Percentiles rank a stretch among this genome's conserved stretches.
phyloP scores from a whole-genome alignment of 2,329 filamentous ascomycete genomes.

The Alternaria infectoria region DNA sequence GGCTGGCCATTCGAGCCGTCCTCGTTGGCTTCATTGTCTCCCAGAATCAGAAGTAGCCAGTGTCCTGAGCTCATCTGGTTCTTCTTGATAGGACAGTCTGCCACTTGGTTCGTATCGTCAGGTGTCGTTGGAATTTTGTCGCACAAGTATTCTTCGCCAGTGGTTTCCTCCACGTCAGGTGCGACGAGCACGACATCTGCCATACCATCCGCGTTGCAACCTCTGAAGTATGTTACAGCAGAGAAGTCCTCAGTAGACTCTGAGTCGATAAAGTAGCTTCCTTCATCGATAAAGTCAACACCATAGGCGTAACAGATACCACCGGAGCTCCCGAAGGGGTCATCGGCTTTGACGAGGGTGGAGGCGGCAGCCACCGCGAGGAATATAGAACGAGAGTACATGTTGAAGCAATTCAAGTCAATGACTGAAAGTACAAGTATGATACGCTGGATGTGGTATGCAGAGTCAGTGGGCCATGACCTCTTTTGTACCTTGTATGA shows the following conservation, averaged over 20 bases:
- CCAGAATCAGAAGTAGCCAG: conserved; percentile 53
- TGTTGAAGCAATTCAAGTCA: conserved; percentile 15
- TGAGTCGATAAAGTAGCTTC: conserved; percentile 55
- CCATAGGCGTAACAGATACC: conserved; percentile 46
- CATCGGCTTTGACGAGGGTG: conserved; percentile 21
- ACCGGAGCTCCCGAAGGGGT: conserved; percentile 14
- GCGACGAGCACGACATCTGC: conserved; percentile 53
- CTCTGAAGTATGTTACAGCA: conserved; percentile 53
- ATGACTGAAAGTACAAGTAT: conserved; percentile 4
- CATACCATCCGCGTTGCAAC: conserved; percentile 48
- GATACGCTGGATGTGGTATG: conserved; percentile 1
- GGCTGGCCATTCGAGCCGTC: conserved; percentile 40
- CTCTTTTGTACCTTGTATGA: conserved; percentile 29
- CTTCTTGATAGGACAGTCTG: conserved; percentile 53
- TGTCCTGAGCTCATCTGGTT: conserved; percentile 52
- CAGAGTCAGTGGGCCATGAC: conserved; percentile 12
- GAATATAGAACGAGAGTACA: conserved; percentile 31
- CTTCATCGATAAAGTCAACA: conserved; percentile 53
- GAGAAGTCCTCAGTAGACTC: conserved; percentile 51
- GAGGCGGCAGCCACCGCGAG: conserved; percentile 32
- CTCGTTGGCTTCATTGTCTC: conserved; percentile 50
- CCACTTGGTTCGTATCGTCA: conserved; percentile 46
- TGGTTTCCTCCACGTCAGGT: conserved; percentile 25
- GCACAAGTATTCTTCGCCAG: conserved; percentile 51
- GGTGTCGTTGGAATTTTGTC: conserved; percentile 50